Conservation (phyloP, 2,329 filamentous ascomycete genomes). For the Aspergillus quadrilineatus region DNA sequence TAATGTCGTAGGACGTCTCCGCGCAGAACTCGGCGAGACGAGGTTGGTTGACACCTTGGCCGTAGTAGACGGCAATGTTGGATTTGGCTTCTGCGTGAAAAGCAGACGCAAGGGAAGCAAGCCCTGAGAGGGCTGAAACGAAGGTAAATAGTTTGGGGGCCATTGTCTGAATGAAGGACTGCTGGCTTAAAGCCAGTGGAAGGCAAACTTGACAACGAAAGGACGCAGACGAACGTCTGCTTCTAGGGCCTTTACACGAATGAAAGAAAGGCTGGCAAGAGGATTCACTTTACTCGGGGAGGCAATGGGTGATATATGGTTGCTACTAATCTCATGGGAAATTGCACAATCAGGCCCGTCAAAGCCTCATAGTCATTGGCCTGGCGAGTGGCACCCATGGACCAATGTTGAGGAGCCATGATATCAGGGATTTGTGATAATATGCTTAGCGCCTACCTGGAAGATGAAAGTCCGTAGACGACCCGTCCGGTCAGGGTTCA, state of each 20-base stretch:
- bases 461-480: background rate
- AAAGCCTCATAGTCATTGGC: conserved; percentile 10
- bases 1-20: conserved; percentile 54
- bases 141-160: conserved; percentile 35
- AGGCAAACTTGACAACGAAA: conserved; percentile 46
- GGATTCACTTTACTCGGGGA: conserved; percentile 8
- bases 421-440: background rate
- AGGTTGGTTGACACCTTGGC: conserved; percentile 53
- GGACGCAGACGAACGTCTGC: conserved; percentile 55
- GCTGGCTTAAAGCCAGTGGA: conserved; percentile 32
- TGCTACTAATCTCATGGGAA: background rate
- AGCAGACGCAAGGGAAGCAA: conserved; percentile 36
- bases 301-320: conserved; percentile 12
- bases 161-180: conserved; percentile 39
- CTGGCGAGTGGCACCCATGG: conserved; percentile 1
- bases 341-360: conserved; percentile 1
- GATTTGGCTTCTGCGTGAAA: conserved; percentile 44
- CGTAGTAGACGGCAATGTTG: conserved; percentile 57
- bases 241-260: conserved; percentile 17
- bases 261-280: conserved; percentile 15
- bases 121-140: conserved; percentile 34
- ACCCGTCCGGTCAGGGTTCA: background rate
- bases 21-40: conserved; percentile 53
- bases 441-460: background rate
- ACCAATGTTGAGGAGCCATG: conserved; percentile 4